These are phyloP conservation scores for Colletotrichum lentis DNA, from an alignment of 2,329 filamentous ascomycete genomes.

Conservation along the genomic window DNA sequence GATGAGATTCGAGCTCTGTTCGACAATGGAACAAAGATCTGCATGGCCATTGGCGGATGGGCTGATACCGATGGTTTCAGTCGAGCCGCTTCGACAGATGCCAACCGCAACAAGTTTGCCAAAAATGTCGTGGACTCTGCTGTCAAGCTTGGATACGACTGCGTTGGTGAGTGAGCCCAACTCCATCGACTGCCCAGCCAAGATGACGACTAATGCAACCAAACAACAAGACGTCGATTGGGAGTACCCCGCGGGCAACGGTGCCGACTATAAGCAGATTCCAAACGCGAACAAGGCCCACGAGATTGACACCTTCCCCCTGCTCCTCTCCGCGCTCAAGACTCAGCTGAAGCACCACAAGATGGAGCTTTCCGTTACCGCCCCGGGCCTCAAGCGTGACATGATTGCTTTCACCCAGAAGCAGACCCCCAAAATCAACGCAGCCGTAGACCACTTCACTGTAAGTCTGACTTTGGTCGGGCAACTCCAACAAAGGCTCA, in stretches of 20 bases:
- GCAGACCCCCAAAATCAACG: constrained; percentile 66
- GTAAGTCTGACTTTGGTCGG: constrained; percentile 35
- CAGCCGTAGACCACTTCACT: constrained; percentile 71
- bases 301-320: constrained; percentile 70
- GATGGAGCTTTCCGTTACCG: constrained; percentile 68
- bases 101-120: constrained; percentile 61
- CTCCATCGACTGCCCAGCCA: background rate
- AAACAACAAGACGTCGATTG: constrained; percentile 68
- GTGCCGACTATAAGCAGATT: constrained; percentile 70
- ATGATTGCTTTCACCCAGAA: constrained; percentile 72
- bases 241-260: constrained; percentile 71
- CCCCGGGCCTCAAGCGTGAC: constrained; percentile 68
- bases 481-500: fast-evolving
- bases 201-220: background rate
- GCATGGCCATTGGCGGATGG: constrained; percentile 73
- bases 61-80: constrained; percentile 67
- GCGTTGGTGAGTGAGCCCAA: constrained; percentile 56
- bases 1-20: constrained; percentile 62
- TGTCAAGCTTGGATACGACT: constrained; percentile 65
- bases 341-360: constrained; percentile 63
- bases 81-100: constrained; percentile 56
- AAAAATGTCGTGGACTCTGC: constrained; percentile 65
- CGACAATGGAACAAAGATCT: constrained; percentile 61
- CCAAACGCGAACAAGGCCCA: constrained; percentile 66
- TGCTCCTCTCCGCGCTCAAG: constrained; percentile 67